Conservation (phyloP, 1,284 basidiomycete genomes). For the Moesziomyces antarcticus region DNA sequence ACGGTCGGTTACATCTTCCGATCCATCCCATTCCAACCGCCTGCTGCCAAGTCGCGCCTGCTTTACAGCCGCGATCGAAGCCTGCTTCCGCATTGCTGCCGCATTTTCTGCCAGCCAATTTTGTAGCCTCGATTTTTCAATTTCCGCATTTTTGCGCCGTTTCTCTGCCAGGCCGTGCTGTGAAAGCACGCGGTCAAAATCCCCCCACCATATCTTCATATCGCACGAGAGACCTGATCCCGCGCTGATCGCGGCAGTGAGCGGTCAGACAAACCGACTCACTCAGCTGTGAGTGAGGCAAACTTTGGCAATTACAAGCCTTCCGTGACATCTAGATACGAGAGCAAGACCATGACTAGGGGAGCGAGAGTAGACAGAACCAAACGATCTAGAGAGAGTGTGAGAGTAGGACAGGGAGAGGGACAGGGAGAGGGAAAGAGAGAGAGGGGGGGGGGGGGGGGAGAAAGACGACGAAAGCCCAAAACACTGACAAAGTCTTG, state of each 20-base stretch:
- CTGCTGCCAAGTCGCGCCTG: not conserved
- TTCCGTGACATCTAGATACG: constrained; percentile 1
- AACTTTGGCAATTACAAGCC: not conserved
- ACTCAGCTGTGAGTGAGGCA: not conserved
- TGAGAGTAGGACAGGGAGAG: constrained; percentile 3
- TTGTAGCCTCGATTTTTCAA: not conserved
- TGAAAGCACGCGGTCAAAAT: too few relatives aligned
- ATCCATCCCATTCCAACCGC: constrained; percentile 5
- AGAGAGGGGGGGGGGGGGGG: constrained; percentile 1
- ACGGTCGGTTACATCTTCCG: not conserved
- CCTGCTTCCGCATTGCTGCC: not conserved
- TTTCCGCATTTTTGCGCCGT: not conserved
- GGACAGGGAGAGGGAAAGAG: not conserved
- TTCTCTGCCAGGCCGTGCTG: too few relatives aligned
- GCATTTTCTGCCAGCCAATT: not conserved
- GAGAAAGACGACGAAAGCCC: constrained; percentile 2
- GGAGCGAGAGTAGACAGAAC: not conserved
- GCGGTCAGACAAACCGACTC: too few relatives aligned
- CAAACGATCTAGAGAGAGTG: not conserved
- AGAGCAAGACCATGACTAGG: not conserved
- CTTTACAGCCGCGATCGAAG: constrained; percentile 2
- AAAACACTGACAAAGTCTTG: not conserved
- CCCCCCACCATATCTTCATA: too few relatives aligned
- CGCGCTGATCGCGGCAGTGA: not conserved
- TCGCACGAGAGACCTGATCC: not conserved